Base-by-base conservation (phyloP, 2,329 filamentous ascomycete species). In the Alternaria dauci region DNA sequence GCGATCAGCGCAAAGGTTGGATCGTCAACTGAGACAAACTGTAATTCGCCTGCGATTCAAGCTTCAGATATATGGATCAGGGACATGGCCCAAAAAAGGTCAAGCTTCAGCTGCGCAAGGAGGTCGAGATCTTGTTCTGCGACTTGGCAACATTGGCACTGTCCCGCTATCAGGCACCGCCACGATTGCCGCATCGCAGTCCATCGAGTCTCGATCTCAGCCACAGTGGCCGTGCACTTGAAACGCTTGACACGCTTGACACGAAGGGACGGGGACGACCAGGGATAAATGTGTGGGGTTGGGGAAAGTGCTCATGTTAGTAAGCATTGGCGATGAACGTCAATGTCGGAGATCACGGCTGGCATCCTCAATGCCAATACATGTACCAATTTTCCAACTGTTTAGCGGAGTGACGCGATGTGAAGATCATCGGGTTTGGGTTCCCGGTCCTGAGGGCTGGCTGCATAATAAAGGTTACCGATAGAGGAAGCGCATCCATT, bases 51-150 rank as follows among this genome's bases (percentile, higher is more conserved):
- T 18, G 34, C 11, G 32, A 50, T 18, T 36, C 46, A 50, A 50
- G 46, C 46, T 34, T 18, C 46, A 36, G 46, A 30, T 48, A 14
- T 36, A 36, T 36, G 32, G 14, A 36, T 36, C 32, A 36, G 32
- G 32, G 32, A 36, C 32, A 36, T 14, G 14, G 32, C 32, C 32
- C 32, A 16, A 12, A 36, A 36, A 6, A 36, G 32, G 32, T 25
- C 46, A 48, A 48, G 46, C 46, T 32, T 48, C 46, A 48, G 46
- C 20, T 36, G 39, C 16, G 39, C 39, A 6, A 42, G 3, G 16
- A 42, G 46, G 46, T 50, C 46, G 46, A 50, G 46, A 50, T 50
- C 46, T 50, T 50, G 30, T 36, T 50, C 46, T 36, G 3, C 30
- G 30, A 23, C 46, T 50, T 50, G 46, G 46, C 46, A 50, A 23